phyloP scores from a whole-genome alignment of 2,329 filamentous ascomycete species.

The Davidsoniella australis region DNA sequence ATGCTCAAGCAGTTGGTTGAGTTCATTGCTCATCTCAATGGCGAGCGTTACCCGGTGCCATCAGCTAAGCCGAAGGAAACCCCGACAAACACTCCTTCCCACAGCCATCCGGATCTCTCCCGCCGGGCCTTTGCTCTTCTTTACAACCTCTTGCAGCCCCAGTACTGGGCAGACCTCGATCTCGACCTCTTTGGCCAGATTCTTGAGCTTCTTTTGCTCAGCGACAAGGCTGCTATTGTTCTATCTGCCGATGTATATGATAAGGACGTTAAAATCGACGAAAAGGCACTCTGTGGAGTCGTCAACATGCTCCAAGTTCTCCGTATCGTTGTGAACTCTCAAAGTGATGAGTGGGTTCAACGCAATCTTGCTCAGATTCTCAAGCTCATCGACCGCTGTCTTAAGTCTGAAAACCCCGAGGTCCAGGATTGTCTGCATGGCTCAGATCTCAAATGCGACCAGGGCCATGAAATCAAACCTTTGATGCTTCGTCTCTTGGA shows the following conservation, averaged over 20 bases:
- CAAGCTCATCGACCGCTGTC: slow-evolving; percentile 73
- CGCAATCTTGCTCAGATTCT: slow-evolving; percentile 62
- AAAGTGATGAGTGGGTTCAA: slow-evolving; percentile 79
- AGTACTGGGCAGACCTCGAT: slow-evolving; percentile 83
- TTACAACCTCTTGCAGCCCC: slow-evolving; percentile 66
- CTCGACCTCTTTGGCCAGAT: slow-evolving; percentile 74
- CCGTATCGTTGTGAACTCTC: slow-evolving; percentile 73
- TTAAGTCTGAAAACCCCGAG: slow-evolving; percentile 78
- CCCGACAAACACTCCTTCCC: slow-evolving; percentile 24
- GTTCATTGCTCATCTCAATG: slow-evolving; percentile 73
- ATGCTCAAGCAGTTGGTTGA: slow-evolving; percentile 91
- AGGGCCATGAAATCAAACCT: slow-evolving; percentile 54
- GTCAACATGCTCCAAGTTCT: slow-evolving; percentile 84
- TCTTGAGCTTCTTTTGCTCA: slow-evolving; percentile 67
- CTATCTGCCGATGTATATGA: slow-evolving; percentile 42
- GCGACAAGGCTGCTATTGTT: slow-evolving; percentile 53
- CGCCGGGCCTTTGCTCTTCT: slow-evolving; percentile 71
- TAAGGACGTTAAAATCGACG: slow-evolving; percentile 55
- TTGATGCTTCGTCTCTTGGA: slow-evolving; percentile 71
- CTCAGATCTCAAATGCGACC: slow-evolving; percentile 50
- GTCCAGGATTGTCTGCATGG: slow-evolving; percentile 84
- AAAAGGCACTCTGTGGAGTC: slow-evolving; percentile 40
- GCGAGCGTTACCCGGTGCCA: slow-evolving; percentile 62
- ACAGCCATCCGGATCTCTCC: slow-evolving; percentile 16
- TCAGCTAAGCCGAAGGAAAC: slow-evolving; percentile 48